Conservation (phyloP, 1,284 basidiomycete genomes). For the Wolfiporia cocos region DNA sequence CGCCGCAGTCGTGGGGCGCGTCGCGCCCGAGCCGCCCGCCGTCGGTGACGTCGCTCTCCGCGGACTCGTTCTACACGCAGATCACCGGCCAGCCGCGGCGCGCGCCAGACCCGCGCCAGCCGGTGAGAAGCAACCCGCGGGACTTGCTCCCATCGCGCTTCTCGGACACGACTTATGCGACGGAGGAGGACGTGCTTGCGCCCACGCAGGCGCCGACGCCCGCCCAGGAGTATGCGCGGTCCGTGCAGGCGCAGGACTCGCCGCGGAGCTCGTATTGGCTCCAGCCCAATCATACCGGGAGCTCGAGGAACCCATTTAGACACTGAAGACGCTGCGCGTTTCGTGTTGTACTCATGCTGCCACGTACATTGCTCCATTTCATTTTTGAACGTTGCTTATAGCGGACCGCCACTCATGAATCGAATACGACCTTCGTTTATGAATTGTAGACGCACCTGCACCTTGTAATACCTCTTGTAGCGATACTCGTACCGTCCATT, state of each 20-base stretch:
- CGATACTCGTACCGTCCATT: too few species aligned
- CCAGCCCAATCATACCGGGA: constrained; percentile 27
- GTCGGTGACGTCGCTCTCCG: constrained; percentile 31
- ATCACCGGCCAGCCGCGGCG: constrained; percentile 54
- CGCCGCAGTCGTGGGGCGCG: constrained; percentile 8
- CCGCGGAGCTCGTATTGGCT: constrained; percentile 26
- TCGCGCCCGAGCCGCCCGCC: constrained; percentile 3
- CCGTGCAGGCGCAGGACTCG: constrained; percentile 25
- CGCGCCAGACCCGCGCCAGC: constrained; percentile 61
- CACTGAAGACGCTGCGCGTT: too few species aligned
- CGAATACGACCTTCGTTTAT: too few species aligned
- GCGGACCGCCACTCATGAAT: too few species aligned
- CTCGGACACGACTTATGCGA: constrained; percentile 36
- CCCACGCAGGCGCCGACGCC: constrained; percentile 35
- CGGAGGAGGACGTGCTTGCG: constrained; percentile 17
- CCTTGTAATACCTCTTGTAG: too few species aligned
- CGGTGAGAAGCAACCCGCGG: constrained; percentile 41
- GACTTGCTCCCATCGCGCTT: constrained; percentile 38
- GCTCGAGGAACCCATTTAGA: constrained; percentile 31
- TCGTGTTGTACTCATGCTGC: too few species aligned
- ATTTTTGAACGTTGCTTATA: too few species aligned
- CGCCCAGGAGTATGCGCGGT: constrained; percentile 53
- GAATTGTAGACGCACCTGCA: too few species aligned
- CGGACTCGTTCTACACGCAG: constrained; percentile 61
- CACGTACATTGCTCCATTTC: too few species aligned